phyloP scores from a whole-genome alignment of 2,329 filamentous ascomycete species.

The Botrytis paeoniae region DNA sequence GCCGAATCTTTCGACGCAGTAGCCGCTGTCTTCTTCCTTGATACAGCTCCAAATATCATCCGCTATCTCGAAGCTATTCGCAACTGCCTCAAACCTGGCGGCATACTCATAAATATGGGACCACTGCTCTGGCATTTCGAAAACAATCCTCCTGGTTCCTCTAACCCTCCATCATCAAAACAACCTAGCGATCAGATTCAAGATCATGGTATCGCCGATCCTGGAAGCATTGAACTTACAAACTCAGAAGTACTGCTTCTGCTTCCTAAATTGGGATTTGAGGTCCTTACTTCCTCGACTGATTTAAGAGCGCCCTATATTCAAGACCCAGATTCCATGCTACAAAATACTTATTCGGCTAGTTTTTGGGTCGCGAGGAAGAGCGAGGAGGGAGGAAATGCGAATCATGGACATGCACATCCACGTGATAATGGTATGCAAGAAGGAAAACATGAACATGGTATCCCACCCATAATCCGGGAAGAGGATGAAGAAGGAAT shows the following conservation, averaged over 20 bases:
- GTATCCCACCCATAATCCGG: background rate
- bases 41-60: constrained; percentile 91
- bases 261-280: constrained; percentile 73
- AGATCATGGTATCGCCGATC: constrained; percentile 73
- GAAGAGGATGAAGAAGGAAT: background rate
- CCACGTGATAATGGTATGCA: background rate
- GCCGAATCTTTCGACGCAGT: constrained; percentile 72
- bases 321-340: constrained; percentile 78
- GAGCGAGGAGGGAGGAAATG: background rate
- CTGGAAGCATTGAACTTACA: constrained; percentile 84
- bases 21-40: constrained; percentile 90
- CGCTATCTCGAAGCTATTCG: constrained; percentile 82
- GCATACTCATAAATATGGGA: constrained; percentile 84
- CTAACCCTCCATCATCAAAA: constrained; percentile 29
- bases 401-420: background rate
- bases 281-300: constrained; percentile 60
- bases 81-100: constrained; percentile 72
- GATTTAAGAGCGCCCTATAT: constrained; percentile 78
- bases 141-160: constrained; percentile 60
- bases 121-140: constrained; percentile 96
- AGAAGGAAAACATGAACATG: background rate
- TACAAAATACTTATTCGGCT: constrained; percentile 76
- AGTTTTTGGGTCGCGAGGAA: constrained; percentile 87
- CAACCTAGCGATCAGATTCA: constrained; percentile 43
- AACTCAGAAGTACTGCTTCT: constrained; percentile 83